phyloP scores from a whole-genome alignment of 192 early-diverging fungal genomes.

The Gigaspora rosea region DNA sequence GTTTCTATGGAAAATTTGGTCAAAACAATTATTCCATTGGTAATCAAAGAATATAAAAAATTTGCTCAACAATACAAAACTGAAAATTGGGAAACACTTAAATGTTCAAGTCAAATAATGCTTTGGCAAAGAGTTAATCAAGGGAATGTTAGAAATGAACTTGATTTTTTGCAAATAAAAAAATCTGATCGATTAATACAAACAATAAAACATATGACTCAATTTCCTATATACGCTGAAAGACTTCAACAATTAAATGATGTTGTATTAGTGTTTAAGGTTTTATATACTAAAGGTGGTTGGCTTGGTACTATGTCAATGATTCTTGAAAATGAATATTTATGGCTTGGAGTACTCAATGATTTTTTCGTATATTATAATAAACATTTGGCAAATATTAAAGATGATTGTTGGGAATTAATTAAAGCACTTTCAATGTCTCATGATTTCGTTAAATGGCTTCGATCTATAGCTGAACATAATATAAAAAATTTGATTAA shows the following conservation, averaged over 20 bases:
- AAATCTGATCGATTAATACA: background rate
- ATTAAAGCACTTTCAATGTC: background rate
- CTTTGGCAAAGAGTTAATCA: too few species aligned
- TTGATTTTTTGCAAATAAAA: too few species aligned
- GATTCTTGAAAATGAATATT: background rate
- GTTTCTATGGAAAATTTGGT: too few species aligned
- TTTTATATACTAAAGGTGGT: background rate
- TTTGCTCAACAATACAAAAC: too few species aligned
- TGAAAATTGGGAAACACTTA: too few species aligned
- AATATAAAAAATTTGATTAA: conserved; percentile 34
- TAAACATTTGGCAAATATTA: background rate
- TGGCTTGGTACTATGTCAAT: background rate
- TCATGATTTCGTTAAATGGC: background rate
- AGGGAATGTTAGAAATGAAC: too few species aligned
- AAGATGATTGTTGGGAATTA: background rate
- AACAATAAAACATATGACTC: background rate
- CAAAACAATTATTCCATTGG: too few species aligned
- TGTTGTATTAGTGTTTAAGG: background rate
- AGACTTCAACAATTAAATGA: background rate
- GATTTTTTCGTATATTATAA: background rate
- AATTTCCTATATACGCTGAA: background rate
- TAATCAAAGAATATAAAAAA: too few species aligned
- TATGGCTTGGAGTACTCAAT: background rate
- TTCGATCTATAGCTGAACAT: conserved; percentile 4
- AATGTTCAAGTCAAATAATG: too few species aligned